These are phyloP conservation scores for Daldinia bambusicola DNA, from an alignment of 495 filamentous ascomycete species.

Conservation along the genomic window DNA sequence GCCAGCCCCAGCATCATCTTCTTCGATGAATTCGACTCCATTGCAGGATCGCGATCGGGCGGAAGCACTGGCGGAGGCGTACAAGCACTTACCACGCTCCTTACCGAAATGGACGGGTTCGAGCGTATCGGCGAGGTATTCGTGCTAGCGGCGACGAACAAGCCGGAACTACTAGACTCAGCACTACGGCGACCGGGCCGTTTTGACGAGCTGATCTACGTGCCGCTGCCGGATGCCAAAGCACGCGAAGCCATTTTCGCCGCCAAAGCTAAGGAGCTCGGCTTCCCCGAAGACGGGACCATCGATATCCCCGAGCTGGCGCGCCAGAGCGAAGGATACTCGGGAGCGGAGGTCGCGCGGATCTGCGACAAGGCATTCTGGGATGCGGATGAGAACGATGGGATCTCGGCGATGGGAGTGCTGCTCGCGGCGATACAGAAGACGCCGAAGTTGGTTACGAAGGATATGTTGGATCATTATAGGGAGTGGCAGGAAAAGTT, in stretches of 20 bases:
- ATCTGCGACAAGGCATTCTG: constrained; percentile 71
- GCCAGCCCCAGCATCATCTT: constrained; percentile 95
- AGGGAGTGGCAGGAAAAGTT: constrained; percentile 68
- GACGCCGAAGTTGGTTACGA: constrained; percentile 75
- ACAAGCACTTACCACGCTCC: constrained; percentile 88
- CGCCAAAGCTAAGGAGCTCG: constrained; percentile 50
- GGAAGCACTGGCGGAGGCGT: constrained; percentile 63
- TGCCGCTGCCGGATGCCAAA: constrained; percentile 80
- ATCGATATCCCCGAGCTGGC: constrained; percentile 75
- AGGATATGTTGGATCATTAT: constrained; percentile 71
- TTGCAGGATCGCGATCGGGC: constrained; percentile 76
- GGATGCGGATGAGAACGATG: constrained; percentile 46
- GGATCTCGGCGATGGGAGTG: constrained; percentile 64
- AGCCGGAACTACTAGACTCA: constrained; percentile 85
- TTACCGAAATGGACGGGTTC: constrained; percentile 98
- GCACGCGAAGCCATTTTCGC: constrained; percentile 81
- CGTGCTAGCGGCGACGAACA: constrained; percentile 94
- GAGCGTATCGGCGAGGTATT: constrained; percentile 84
- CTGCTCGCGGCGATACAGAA: constrained; percentile 70
- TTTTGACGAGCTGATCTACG: constrained; percentile 90
- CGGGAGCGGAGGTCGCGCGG: constrained; percentile 86
- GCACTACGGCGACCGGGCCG: constrained; percentile 89
- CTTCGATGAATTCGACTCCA: constrained; percentile 97
- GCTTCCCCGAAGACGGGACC: constrained; percentile 56
- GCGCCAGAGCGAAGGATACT: constrained; percentile 79